Evolutionary conservation across 257 asterid genomes (phyloP).

Genomic region (Scutellaria minor): DNA sequence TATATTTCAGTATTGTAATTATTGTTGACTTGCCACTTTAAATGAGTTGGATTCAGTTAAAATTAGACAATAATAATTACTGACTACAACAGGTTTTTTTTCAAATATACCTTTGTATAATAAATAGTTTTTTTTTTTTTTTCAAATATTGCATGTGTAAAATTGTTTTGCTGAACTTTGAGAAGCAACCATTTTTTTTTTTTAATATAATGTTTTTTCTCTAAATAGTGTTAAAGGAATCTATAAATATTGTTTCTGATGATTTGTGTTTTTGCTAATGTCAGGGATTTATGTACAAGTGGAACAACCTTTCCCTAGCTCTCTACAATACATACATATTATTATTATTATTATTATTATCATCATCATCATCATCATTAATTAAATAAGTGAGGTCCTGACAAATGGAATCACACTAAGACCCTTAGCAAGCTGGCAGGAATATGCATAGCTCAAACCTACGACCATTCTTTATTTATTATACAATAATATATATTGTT

Average conservation of each 20-base stretch:
- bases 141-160: too few species aligned
- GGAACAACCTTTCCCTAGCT: slow-evolving; percentile 12
- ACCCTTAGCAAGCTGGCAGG: slow-evolving; percentile 22
- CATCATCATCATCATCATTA: too few species aligned
- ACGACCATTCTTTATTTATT: slow-evolving; percentile 12
- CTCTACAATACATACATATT: too few species aligned
- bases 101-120: too few species aligned
- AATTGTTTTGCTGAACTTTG: too few species aligned
- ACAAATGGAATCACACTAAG: slow-evolving; percentile 23
- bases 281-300: background rate
- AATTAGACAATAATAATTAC: too few species aligned
- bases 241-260: background rate
- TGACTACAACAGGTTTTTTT: too few species aligned
- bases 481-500: background rate
- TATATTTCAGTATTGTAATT: too few species aligned
- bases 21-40: too few species aligned
- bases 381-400: background rate
- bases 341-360: background rate
- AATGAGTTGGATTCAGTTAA: too few species aligned
- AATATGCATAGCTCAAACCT: slow-evolving; percentile 22
- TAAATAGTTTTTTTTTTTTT: too few species aligned
- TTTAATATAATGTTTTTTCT: background rate
- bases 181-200: background rate
- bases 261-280: background rate
- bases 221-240: background rate